A percentile compares a stretch with the other conserved stretches of the same genome.
phyloP scores from a whole-genome alignment of 2,329 filamentous ascomycete species.

The Pyricularia grisea region DNA sequence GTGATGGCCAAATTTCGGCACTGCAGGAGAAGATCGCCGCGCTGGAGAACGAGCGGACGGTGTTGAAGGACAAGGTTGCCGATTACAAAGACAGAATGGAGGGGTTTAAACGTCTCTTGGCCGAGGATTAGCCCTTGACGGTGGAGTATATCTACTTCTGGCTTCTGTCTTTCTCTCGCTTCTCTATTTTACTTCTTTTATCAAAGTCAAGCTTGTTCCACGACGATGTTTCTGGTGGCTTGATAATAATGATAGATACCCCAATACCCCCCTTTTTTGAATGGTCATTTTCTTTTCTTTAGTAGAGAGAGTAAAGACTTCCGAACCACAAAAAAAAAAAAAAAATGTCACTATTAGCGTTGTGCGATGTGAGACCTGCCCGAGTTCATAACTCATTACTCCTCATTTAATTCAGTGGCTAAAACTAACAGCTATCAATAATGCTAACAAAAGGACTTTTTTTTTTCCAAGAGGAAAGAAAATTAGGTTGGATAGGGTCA shows the following conservation, averaged over 20 bases:
- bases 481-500: neutral
- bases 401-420: neutral
- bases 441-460: neutral
- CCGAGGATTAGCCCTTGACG: neutral
- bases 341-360: neutral
- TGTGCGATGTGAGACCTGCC: too few relatives aligned
- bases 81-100: neutral
- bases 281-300: neutral
- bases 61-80: neutral
- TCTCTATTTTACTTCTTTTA: neutral
- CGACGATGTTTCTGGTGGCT: too few relatives aligned
- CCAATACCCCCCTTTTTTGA: neutral
- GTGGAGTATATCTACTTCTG: neutral
- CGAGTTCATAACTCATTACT: neutral
- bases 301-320: neutral
- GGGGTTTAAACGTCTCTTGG: neutral
- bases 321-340: too few relatives aligned
- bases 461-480: neutral
- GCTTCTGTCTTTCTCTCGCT: neutral
- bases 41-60: slow-evolving; percentile 8
- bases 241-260: neutral
- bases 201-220: too few relatives aligned
- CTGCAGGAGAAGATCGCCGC: slow-evolving; percentile 9
- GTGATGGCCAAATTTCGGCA: slow-evolving; percentile 32
- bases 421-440: neutral